Evolutionary conservation across 2,329 filamentous ascomycete genomes (phyloP), one percentile per base, ranked within the genome.

Genomic region (Pestalotiopsis sp.): DNA sequence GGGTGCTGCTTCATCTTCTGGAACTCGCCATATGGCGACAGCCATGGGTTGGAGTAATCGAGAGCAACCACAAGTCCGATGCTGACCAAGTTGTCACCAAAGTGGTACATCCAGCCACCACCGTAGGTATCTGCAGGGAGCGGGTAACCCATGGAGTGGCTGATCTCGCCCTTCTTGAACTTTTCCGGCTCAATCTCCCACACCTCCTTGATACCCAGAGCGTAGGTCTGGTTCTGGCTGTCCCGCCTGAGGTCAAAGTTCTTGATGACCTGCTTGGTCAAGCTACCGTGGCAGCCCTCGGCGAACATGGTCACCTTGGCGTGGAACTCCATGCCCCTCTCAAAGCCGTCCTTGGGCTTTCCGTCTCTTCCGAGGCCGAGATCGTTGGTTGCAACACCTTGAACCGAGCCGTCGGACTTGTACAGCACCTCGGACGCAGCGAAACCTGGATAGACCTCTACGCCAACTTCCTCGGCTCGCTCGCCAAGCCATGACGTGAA

Each of bases 101-200:
- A 99, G 81, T 99, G 96, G 78, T 99, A 99, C 93, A 99, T 95
- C 91, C 94, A 99, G n/a, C 93, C 94, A 73, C 96, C 96, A 73
- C 96, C 96, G 78, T 99, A 99, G 9, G 95, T 96, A 78, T 98
- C 92, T 74, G 87, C 89, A 17, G 94, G 89, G 59, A 99, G 83
- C 23, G 96, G 96, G 77, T 97, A 98, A 23, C 96, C 96, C 91
- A 99, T 90, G 4, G 94, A 93, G 83, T 99, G 96, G 3, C 91
- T 89, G 60, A 98, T 89, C 73, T 95, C 85, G 66, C 96, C 96
- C 77, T 92, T 92, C 70, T 92, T 87, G 82, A 98, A 98, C 82
- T 97, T 98, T 75, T 93, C 94, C 0, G 96, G 94, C 75, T 94
- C 89, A 39, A 99, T 88, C 81, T 99, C 96, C 96, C 96, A 99